Evolutionary conservation across 371 early-diverging fungal genomes (phyloP), one percentile per base, ranked within the genome.

Genomic region (Rhizopus microsporus): DNA sequence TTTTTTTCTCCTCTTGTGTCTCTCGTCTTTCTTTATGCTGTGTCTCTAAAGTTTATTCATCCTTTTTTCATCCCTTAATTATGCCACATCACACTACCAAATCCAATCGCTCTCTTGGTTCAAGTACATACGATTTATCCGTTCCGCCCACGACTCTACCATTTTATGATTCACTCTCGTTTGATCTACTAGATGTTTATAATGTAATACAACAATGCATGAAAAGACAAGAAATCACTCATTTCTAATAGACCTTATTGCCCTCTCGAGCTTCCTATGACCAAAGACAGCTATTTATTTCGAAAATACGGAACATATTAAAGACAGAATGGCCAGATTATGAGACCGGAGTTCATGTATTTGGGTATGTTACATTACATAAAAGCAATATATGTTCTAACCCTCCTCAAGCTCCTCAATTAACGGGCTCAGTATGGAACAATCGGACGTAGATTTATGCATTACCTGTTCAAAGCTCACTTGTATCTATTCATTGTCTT

Each of bases 261-360:
- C 86, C 88, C 29, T 78, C 84, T 12, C 63, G 75, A 5, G 84
- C 83, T 56, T 82, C 85, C 53, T 71, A 77, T 49, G 72, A 80
- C 46, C 59, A 71, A 15, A 81, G 86, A 49, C 69, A 71, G 45
- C 50, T 63, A 29, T 74, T 86, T 60, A 75, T 85, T 31, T 63
- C 67, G 4, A 88, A 86, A 59, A 75, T 88, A 43, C 72, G 81
- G 42, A 59, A 61, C 5, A 67, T 86, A 1, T 59, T 88, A 60
- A 74, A 77, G 43, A 56, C 55, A 17, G 88, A 88, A 75, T 88
- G 78, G 73, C 84, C 83, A 13, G 68, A 59, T 31, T 68, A 71
- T 42, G 69, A 82, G 52, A 70, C 87, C 35, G 72, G 79, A 47
- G 80, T 82, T 12, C 80, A 86, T 60, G 62, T 88, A 47, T 88